Evolutionary conservation across 306 rosid genomes (phyloP).

Genomic region (Fagus crenata): DNA sequence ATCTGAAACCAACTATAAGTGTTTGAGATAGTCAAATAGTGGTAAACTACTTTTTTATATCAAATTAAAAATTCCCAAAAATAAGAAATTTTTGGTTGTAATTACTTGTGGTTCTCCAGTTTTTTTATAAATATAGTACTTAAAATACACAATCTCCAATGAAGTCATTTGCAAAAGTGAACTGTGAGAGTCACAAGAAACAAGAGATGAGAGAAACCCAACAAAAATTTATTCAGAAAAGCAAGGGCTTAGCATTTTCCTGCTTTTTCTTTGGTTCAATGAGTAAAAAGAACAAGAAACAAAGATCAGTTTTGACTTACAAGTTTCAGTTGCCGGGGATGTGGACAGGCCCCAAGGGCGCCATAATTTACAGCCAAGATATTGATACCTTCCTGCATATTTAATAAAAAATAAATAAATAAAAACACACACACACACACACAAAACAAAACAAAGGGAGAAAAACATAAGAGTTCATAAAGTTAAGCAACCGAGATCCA

Average conservation of each 20-base stretch:
- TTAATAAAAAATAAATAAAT: conserved; percentile 17
- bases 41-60: neutral
- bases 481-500: conserved; percentile 6
- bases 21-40: neutral
- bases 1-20: neutral
- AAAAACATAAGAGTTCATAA: neutral
- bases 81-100: neutral
- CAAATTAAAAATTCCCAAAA: neutral
- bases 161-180: conserved; percentile 8
- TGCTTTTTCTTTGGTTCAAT: conserved; percentile 21
- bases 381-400: conserved; percentile 77
- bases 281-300: conserved; percentile 20
- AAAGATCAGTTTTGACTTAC: conserved; percentile 45
- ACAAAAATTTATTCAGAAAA: neutral
- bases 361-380: conserved; percentile 89
- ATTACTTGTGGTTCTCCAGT: neutral
- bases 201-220: neutral
- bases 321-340: conserved; percentile 74
- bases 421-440: neutral
- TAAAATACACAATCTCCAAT: neutral
- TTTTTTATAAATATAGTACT: neutral
- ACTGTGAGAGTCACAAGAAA: neutral
- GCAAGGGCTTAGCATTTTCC: neutral
- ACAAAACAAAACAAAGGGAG: conserved; percentile 8
- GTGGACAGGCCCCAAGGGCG: conserved; percentile 77